A percentile compares a stretch with the other conserved stretches of the same genome.
Conservation (phyloP, 495 filamentous ascomycete genomes). For the Chaetomium fimeti region DNA sequence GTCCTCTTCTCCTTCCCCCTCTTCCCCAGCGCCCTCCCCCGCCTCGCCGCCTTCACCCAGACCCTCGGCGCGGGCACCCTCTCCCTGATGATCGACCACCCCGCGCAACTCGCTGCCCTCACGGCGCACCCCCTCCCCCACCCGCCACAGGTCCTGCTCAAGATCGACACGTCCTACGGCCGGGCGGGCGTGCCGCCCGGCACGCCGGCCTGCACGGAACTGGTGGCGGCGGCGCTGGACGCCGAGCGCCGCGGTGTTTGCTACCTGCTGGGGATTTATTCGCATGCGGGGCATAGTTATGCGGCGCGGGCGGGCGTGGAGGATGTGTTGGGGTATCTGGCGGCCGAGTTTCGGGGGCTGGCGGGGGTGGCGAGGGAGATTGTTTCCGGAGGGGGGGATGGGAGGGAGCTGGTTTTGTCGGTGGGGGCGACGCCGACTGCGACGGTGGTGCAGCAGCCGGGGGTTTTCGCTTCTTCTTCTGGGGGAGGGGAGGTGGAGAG, state of each 20-base stretch:
- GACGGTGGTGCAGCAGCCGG: conserved; percentile 50
- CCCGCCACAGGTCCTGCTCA: conserved; percentile 62
- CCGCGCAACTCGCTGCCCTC: conserved; percentile 55
- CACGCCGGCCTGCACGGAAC: conserved; percentile 47
- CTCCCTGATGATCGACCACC: conserved; percentile 71
- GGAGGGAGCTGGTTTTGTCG: conserved; percentile 57
- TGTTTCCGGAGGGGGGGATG: conserved; percentile 3
- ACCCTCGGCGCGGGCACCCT: conserved; percentile 54
- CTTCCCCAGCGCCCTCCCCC: conserved; percentile 57
- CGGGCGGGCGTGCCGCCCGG: conserved; percentile 65
- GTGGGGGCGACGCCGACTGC: conserved; percentile 83
- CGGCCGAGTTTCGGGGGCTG: conserved; percentile 60
- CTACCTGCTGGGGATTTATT: conserved; percentile 66
- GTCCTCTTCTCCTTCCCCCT: conserved; percentile 76
- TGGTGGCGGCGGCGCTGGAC: conserved; percentile 52
- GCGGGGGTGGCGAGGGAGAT: conserved; percentile 48
- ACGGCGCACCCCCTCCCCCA: conserved; percentile 41
- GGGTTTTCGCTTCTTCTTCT: conserved; percentile 18
- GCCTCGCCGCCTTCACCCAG: conserved; percentile 54
- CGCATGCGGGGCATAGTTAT: conserved; percentile 78
- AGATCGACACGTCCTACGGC: conserved; percentile 75
- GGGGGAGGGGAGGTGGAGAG: conserved; percentile 14
- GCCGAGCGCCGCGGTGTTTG: conserved; percentile 41
- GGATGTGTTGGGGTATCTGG: conserved; percentile 52
- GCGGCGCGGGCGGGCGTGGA: conserved; percentile 39